Conservation (phyloP, 2,329 filamentous ascomycete species). For the Endothia cerciana region DNA sequence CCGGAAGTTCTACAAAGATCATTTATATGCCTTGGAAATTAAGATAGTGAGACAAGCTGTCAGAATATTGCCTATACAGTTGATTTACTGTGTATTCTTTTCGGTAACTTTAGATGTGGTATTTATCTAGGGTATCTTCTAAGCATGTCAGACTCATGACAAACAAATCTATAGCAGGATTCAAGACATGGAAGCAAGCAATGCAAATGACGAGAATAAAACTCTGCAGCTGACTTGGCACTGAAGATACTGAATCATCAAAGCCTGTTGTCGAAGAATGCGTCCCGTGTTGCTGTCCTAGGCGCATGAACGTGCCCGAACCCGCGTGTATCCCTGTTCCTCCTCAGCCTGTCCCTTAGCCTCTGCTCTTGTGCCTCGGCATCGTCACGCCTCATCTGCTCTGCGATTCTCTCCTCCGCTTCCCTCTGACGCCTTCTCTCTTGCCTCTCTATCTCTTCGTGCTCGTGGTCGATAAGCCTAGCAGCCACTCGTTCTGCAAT, state of each 20-base stretch:
- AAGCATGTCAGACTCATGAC: background rate
- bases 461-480: background rate
- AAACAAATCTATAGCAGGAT: background rate
- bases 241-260: background rate
- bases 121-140: constrained; percentile 6
- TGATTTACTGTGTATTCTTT: too few species aligned
- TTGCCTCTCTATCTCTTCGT: background rate
- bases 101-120: background rate
- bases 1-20: too few species aligned
- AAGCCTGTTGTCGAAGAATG: background rate
- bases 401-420: background rate
- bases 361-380: too few species aligned
- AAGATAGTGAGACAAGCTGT: too few species aligned
- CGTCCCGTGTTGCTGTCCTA: background rate
- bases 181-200: background rate
- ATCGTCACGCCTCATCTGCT: background rate
- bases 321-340: background rate
- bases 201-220: background rate
- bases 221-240: background rate
- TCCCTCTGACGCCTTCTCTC: background rate
- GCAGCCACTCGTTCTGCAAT: background rate
- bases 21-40: too few species aligned
- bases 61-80: too few species aligned
- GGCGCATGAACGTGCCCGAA: background rate
- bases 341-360: background rate